These are phyloP conservation scores for Cornus kousa DNA, from an alignment of 148 eudicot species.

Conservation along the genomic window DNA sequence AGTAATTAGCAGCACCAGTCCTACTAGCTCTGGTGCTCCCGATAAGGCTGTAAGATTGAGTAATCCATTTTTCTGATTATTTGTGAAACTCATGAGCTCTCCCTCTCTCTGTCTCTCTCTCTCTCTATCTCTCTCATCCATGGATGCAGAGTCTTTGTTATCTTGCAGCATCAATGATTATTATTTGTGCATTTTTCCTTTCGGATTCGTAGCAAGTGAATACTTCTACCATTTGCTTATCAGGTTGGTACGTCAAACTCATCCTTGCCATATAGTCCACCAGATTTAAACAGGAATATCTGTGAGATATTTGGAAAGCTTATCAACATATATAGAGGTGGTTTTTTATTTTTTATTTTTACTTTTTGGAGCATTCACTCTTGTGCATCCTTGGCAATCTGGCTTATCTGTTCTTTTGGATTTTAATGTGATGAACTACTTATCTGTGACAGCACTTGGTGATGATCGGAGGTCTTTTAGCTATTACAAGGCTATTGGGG, in stretches of 20 bases:
- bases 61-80: background rate
- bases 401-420: background rate
- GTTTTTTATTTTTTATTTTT: background rate
- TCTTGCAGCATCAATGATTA: background rate
- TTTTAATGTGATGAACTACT: slow-evolving; percentile 3
- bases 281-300: slow-evolving; percentile 77
- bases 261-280: slow-evolving; percentile 60
- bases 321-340: slow-evolving; percentile 84
- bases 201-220: slow-evolving; percentile 7
- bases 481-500: slow-evolving; percentile 90
- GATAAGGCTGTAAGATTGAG: slow-evolving; percentile 40
- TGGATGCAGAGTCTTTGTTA: no score
- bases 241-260: slow-evolving; percentile 47
- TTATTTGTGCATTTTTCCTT: background rate
- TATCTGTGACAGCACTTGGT: slow-evolving; percentile 59
- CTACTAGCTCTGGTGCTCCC: slow-evolving; percentile 23
- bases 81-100: background rate
- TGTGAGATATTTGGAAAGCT: slow-evolving; percentile 85
- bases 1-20: slow-evolving; percentile 18
- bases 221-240: background rate
- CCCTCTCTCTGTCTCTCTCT: background rate
- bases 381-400: background rate
- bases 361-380: background rate
- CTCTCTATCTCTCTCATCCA: background rate
- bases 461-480: slow-evolving; percentile 95